A percentile compares a stretch with the other conserved stretches of the same genome.
phyloP scores from a whole-genome alignment of 306 rosid species.

The Inga leiocalycina region DNA sequence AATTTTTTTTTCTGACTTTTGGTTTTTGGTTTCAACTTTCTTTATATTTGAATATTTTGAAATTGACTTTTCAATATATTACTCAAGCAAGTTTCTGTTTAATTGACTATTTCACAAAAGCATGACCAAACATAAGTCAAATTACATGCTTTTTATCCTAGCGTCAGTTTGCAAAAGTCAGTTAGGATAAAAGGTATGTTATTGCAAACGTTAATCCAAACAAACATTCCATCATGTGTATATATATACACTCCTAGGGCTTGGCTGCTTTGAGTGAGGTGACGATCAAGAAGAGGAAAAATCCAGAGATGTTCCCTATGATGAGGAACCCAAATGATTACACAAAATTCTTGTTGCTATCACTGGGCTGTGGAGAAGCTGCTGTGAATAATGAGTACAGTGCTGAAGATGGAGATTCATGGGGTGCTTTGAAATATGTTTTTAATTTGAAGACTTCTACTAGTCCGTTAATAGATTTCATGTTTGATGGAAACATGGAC shows the following conservation, averaged over 20 bases:
- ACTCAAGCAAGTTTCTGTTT: no score
- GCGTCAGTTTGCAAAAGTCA: no score
- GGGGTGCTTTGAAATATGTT: neutral
- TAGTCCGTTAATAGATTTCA: neutral
- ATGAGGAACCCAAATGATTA: slow-evolving; percentile 39
- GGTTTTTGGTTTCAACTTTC: no score
- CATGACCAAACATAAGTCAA: no score
- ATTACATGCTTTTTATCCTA: no score
- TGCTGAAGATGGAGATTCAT: neutral
- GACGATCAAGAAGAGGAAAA: slow-evolving; percentile 35
- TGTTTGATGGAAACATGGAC: slow-evolving; percentile 8
- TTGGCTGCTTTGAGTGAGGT: slow-evolving; percentile 50
- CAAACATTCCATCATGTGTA: no score
- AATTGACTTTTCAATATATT: no score
- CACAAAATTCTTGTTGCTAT: slow-evolving; percentile 41
- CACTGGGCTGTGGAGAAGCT: slow-evolving; percentile 54
- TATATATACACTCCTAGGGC: slow-evolving; percentile 14
- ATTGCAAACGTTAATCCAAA: no score
- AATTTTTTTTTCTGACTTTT: no score
- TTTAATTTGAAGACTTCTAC: neutral
- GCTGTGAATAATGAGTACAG: neutral
- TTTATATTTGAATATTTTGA: no score
- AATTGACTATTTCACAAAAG: no score
- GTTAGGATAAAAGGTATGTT: no score
- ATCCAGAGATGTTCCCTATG: slow-evolving; percentile 28